Evolutionary conservation across 768 basidiomycete genomes (phyloP), one percentile per base, ranked within the genome.

Genomic region (Pisolithus sp.): DNA sequence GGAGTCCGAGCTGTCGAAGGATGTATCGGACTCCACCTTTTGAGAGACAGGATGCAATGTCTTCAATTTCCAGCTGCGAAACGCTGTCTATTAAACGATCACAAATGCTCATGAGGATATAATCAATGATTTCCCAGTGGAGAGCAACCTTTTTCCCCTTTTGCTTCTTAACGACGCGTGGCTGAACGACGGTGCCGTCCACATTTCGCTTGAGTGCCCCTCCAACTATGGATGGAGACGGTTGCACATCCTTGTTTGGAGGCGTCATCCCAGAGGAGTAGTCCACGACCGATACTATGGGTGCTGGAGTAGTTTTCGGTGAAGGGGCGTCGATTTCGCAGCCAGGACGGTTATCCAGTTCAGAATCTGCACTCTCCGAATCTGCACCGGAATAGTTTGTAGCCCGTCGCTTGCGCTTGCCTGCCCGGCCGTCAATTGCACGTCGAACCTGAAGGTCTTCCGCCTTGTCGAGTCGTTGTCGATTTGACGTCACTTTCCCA

Each of bases 1-100:
- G 31, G 85, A 87, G 65, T 89, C 84, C 8, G 87, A 90, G 61
- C 84, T 90, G 64, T 89, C 85, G 57, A 85, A 89, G 2, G 82
- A 86, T 3, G 75, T 76, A n/a, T 80, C 80, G 4, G 79, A 76
- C 26, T 73, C 71, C 31, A 64, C 67, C 13, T 61, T 68, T 36
- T 54, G 57, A 48, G 47, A 63, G 39, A 57, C 57, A 42, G 69
- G 62, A 41, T 45, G 67, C 50, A 59, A 57, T 26, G 68, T 57
- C 51, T 57, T 59, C 36, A 61, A 64, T 49, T 70, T 77, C 86
- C 85, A 86, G 47, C 74, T 74, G 42, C 71, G 68, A 57, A 80
- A 75, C n/a, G 56, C 59, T 49, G 62, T 60, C 74, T 78, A 40
- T 30, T 17, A 36, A 59, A 45, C 51, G 52, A 23, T 51, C 5